Evolutionary conservation across 2,329 filamentous ascomycete species (phyloP).

Genomic region (Berkeleyomyces basicola): DNA sequence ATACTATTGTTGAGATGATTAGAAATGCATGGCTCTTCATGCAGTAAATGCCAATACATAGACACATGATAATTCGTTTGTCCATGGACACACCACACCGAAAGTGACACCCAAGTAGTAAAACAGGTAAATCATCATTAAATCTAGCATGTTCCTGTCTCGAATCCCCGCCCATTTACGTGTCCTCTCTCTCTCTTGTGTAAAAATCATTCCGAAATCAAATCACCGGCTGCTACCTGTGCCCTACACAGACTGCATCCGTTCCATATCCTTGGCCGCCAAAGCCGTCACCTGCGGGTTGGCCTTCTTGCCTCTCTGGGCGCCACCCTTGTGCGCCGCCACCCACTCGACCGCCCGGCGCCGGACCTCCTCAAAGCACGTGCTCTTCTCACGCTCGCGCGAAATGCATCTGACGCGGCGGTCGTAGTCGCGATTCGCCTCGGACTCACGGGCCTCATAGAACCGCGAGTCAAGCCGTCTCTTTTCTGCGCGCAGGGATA

Average conservation of each 20-base stretch:
- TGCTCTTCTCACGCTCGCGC: constrained; percentile 32
- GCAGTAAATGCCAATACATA: too few relatives aligned
- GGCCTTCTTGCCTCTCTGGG: not conserved
- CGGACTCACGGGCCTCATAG: constrained; percentile 25
- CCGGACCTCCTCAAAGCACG: constrained; percentile 32
- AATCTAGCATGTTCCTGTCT: too few relatives aligned
- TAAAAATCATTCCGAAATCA: not conserved
- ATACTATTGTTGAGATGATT: too few relatives aligned
- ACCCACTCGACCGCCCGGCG: constrained; percentile 29
- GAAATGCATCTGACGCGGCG: constrained; percentile 27
- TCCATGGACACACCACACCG: too few relatives aligned
- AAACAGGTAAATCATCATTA: too few relatives aligned
- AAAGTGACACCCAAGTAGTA: too few relatives aligned
- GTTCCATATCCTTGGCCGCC: constrained; percentile 3
- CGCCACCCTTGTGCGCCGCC: constrained; percentile 7
- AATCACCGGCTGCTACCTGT: not conserved
- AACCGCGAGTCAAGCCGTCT: constrained; percentile 26
- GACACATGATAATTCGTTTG: too few relatives aligned
- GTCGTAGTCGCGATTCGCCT: constrained; percentile 29
- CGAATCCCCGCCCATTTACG: too few relatives aligned
- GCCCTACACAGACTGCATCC: constrained; percentile 8
- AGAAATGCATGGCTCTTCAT: too few relatives aligned
- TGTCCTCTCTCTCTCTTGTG: too few relatives aligned
- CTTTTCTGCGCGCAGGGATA: constrained; percentile 30
- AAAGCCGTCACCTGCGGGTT: not conserved